These are phyloP conservation scores for Leucoagaricus sp. DNA, from an alignment of 1,284 basidiomycete species.

Conservation along the genomic window DNA sequence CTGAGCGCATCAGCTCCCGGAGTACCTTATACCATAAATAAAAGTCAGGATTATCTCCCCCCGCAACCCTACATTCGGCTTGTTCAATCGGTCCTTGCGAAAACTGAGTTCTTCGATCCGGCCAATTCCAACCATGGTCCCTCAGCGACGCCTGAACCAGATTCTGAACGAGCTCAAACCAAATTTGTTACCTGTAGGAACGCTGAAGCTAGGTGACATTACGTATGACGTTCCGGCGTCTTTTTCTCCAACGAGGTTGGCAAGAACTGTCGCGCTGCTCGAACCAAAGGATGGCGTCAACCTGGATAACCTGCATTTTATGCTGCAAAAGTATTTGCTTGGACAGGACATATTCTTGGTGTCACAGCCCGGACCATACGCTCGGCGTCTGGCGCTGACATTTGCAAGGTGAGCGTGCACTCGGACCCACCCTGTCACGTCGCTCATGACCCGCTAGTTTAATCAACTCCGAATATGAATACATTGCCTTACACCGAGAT, in stretches of 20 bases:
- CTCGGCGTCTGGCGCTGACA: conserved; percentile 57
- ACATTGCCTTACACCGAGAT: conserved; percentile 64
- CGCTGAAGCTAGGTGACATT: conserved; percentile 57
- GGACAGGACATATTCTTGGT: conserved; percentile 68
- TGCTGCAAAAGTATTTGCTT: conserved; percentile 68
- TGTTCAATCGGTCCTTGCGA: conserved; percentile 10
- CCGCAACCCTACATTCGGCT: conserved; percentile 1
- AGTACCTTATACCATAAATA: conserved; percentile 4
- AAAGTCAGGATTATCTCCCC: conserved; percentile 6
- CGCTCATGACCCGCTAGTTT: conserved; percentile 35
- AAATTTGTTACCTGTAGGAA: conserved; percentile 46
- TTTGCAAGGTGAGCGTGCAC: conserved; percentile 54
- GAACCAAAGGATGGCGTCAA: conserved; percentile 53
- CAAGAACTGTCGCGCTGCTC: conserved; percentile 44
- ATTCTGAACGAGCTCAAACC: conserved; percentile 46
- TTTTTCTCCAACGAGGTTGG: conserved; percentile 46
- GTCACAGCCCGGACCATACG: conserved; percentile 67
- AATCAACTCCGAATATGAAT: conserved; percentile 67
- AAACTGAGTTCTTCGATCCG: neutral
- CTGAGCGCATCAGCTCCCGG: conserved; percentile 5
- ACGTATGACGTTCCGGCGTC: conserved; percentile 54
- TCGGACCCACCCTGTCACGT: neutral
- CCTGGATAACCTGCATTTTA: conserved; percentile 59
- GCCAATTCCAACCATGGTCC: conserved; percentile 28
- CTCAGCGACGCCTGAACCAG: conserved; percentile 48